A percentile compares a stretch with the other conserved stretches of the same genome.
Evolutionary conservation across 164 flowering plant species (phyloP).

Genomic region (Cinnamomum chago): DNA sequence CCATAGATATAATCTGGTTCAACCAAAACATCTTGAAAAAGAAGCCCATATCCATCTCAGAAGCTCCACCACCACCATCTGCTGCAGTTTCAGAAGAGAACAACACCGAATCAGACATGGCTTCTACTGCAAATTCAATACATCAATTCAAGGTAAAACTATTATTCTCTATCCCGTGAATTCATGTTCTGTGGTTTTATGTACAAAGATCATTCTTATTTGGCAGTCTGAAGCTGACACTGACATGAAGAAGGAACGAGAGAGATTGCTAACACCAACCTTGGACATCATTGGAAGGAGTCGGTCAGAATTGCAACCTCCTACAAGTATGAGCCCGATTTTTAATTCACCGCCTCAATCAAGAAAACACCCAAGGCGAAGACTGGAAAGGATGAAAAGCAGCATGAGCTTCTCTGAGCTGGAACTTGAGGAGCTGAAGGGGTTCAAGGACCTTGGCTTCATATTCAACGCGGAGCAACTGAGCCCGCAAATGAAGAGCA

Average conservation of each 20-base stretch:
- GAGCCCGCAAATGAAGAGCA: constrained; percentile 36
- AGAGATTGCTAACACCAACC: constrained; percentile 10
- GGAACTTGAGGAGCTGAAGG: constrained; percentile 63
- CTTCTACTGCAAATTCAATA: neutral
- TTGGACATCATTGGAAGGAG: constrained; percentile 5
- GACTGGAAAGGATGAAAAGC: constrained; percentile 30
- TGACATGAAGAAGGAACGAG: constrained; percentile 7
- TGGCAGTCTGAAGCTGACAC: neutral
- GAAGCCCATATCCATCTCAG: constrained; percentile 6
- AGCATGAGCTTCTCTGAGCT: constrained; percentile 49
- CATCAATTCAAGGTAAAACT: constrained; percentile 6
- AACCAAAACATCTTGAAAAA: constrained; percentile 27
- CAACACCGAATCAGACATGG: neutral
- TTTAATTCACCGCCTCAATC: constrained; percentile 27
- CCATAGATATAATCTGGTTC: constrained; percentile 59
- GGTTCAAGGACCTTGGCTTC: constrained; percentile 75
- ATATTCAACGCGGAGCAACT: constrained; percentile 42
- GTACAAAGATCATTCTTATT: neutral
- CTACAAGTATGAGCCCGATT: constrained; percentile 13
- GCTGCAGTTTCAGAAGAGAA: constrained; percentile 12
- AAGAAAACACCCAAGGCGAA: constrained; percentile 11
- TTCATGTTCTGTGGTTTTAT: neutral
- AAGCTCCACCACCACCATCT: neutral
- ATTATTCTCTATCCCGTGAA: neutral
- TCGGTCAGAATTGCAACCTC: neutral